Conservation (phyloP, 441 rosid species). For the Adansonia grandidieri region DNA sequence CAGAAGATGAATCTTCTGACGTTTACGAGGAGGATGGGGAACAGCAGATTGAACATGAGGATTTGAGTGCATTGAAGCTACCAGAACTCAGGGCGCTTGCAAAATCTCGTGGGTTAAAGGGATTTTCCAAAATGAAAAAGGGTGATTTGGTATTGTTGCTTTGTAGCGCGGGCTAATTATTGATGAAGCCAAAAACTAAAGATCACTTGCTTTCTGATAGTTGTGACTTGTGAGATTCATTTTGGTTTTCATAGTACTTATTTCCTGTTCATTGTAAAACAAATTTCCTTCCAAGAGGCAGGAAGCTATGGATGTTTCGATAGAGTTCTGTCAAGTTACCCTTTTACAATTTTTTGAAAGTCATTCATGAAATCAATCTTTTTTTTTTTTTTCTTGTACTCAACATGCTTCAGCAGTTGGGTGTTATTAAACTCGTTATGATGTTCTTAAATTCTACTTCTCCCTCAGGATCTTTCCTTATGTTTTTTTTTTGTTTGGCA, state of each 20-base stretch:
- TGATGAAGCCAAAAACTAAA: constrained; percentile 7
- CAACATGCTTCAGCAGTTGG: background rate
- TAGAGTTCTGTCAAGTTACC: background rate
- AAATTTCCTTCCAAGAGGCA: background rate
- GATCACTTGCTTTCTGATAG: constrained; percentile 21
- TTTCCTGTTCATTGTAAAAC: background rate
- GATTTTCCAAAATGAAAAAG: constrained; percentile 84
- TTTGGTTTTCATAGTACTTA: background rate
- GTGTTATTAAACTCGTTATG: background rate
- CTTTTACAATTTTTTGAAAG: background rate
- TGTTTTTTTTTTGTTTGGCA: background rate
- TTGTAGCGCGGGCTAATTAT: constrained; percentile 35
- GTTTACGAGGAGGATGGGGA: constrained; percentile 39
- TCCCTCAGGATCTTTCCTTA: background rate
- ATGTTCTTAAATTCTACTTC: constrained; percentile 2
- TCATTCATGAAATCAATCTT: background rate
- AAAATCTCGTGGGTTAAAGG: constrained; percentile 73
- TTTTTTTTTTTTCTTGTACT: background rate
- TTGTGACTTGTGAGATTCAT: constrained; percentile 16
- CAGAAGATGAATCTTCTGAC: constrained; percentile 47
- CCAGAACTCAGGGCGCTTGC: constrained; percentile 69
- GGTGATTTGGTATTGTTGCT: constrained; percentile 63
- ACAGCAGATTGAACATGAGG: constrained; percentile 34
- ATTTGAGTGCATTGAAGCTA: constrained; percentile 63
- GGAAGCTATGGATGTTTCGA: background rate